Evolutionary conservation across 2,329 filamentous ascomycete genomes (phyloP), one percentile per base, ranked within the genome.

Genomic region (Colletotrichum plurivorum): DNA sequence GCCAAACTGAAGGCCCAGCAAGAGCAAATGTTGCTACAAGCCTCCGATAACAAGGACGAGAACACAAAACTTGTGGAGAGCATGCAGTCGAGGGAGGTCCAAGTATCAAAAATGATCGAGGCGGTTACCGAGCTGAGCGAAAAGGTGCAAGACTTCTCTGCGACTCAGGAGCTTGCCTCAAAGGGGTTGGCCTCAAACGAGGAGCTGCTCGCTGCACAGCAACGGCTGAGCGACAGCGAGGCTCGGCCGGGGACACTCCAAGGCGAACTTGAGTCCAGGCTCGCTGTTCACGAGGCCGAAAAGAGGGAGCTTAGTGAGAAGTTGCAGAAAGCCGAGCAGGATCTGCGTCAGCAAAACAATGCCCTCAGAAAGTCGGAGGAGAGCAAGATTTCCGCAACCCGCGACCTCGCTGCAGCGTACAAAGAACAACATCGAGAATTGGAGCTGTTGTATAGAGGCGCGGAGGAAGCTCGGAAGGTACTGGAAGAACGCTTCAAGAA

Each of bases 31-130:
- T 49, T 66, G 16, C 43, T 52, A 43, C 43, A 41, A 13, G 59
- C 72, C 10, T 67, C 71, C 7, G 57, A 70, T 36, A 72, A 63
- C 22, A 67, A 54, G 12, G 48, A 60, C 3, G 41, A 52, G 54
- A 58, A 15, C 41, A 13, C 59, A 20, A 45, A 46, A 58, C 36
- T 72, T 63, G 27, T 45, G 46, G 53, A 71, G 12, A 20, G 31
- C 25, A 55, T 69, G 3, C 25, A 61, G 2, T 25, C 56, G 4
- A 69, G 56, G 43, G 45, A 67, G 18, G 20, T 5, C 3, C 62
- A 67, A n/a, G 13, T 53, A 2, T 31, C 18, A 4, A 10, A 31
- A n/a, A 36, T 56, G 22, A 45, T 25, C 8, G 46, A 56, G 15
- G 27, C 55, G 13, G 63, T 69, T 22, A 16, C 18, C 1, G 56